These are phyloP conservation scores for Durusdinium trenchii DNA, from an alignment of 73 alveolate species.

Conservation along the genomic window DNA sequence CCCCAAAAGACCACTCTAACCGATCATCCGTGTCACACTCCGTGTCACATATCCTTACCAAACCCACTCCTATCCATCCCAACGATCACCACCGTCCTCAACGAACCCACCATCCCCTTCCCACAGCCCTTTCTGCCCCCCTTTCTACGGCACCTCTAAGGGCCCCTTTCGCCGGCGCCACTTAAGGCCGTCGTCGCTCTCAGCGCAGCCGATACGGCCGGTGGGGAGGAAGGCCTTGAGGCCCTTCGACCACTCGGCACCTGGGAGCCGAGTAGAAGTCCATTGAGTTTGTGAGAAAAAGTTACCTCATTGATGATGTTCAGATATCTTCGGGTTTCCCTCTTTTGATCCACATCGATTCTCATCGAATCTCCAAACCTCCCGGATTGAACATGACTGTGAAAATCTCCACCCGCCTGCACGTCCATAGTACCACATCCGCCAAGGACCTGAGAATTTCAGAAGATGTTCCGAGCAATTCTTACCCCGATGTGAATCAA, in stretches of 20 bases:
- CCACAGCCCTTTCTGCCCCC: not conserved
- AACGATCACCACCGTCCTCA: not conserved
- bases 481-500: too few species aligned
- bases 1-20: too few species aligned
- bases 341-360: not conserved
- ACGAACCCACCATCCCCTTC: not conserved
- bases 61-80: not conserved
- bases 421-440: slow-evolving; percentile 93
- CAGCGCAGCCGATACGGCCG: slow-evolving; percentile 46
- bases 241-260: slow-evolving; percentile 61
- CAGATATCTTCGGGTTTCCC: not conserved
- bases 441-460: slow-evolving; percentile 12
- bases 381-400: not conserved
- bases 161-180: slow-evolving; percentile 42
- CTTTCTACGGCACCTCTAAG: not conserved
- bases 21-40: too few species aligned
- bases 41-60: too few species aligned
- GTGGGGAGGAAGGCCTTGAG: slow-evolving; percentile 80
- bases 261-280: not conserved
- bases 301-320: not conserved
- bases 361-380: not conserved
- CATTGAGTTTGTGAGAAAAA: not conserved
- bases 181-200: slow-evolving; percentile 4
- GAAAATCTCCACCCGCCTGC: slow-evolving; percentile 39
- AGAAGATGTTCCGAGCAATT: not conserved